Conservation (phyloP, 2,329 filamentous ascomycete species). For the Bertia moriformis region DNA sequence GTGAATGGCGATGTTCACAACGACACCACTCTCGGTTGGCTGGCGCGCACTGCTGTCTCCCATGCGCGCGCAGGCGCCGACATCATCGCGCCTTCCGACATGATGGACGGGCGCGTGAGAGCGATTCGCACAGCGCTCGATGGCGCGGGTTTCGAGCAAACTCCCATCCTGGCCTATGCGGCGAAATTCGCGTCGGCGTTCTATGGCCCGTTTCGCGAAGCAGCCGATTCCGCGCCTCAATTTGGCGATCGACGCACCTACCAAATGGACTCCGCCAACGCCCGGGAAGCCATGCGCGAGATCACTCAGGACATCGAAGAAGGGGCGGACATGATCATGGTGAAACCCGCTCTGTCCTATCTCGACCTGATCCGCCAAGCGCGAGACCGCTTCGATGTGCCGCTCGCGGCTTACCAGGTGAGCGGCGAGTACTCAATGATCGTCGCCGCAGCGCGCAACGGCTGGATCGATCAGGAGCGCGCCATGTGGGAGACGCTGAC, state of each 20-base stretch:
- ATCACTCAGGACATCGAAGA: conserved; percentile 82
- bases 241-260: conserved; percentile 96
- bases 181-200: conserved; percentile 95
- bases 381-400: conserved; percentile 85
- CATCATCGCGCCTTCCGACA: conserved; percentile 92
- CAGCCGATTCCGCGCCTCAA: conserved; percentile 75
- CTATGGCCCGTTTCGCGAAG: conserved; percentile 94
- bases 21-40: conserved; percentile 77
- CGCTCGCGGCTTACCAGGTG: conserved; percentile 90
- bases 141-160: conserved; percentile 82
- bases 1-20: conserved; percentile 92
- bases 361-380: conserved; percentile 96
- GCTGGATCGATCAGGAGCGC: conserved; percentile 83
- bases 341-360: conserved; percentile 91
- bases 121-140: conserved; percentile 97
- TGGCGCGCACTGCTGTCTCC: conserved; percentile 87
- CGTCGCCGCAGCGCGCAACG: conserved; percentile 84
- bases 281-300: conserved; percentile 78
- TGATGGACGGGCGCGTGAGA: conserved; percentile 96
- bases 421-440: conserved; percentile 98
- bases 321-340: conserved; percentile 97
- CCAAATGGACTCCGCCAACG: conserved; percentile 82
- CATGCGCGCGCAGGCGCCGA: conserved; percentile 94
- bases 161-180: conserved; percentile 80
- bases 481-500: conserved; percentile 94